Conservation (phyloP, 768 basidiomycete genomes). For the Tricholoma hemisulphureum region DNA sequence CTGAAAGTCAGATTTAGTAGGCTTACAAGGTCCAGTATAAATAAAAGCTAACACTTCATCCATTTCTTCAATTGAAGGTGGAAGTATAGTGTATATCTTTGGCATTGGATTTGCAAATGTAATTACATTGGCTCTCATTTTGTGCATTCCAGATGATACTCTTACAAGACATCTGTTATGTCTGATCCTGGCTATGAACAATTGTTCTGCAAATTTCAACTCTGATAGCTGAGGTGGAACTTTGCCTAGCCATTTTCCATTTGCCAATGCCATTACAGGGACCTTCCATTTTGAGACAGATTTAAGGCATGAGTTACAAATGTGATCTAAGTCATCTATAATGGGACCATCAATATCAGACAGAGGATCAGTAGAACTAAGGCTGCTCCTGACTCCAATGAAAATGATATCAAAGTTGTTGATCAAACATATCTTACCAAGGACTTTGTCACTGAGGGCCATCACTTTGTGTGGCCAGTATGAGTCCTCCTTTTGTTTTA, state of each 20-base stretch:
- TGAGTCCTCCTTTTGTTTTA: too few relatives aligned
- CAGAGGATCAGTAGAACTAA: background rate
- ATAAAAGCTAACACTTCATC: conserved; percentile 24
- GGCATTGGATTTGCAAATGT: conserved; percentile 27
- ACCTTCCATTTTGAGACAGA: background rate
- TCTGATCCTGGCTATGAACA: background rate
- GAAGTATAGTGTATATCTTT: conserved; percentile 25
- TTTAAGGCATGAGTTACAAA: background rate
- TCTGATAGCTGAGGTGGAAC: background rate
- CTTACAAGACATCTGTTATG: conserved; percentile 22
- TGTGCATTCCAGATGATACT: conserved; percentile 22
- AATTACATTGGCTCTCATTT: conserved; percentile 35
- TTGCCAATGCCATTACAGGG: background rate
- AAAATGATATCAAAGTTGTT: background rate
- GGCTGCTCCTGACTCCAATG: background rate
- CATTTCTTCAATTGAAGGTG: conserved; percentile 23
- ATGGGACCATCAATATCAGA: background rate
- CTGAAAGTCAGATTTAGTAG: conserved; percentile 24
- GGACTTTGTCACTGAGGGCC: too few relatives aligned
- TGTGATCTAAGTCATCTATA: background rate
- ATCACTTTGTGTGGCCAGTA: too few relatives aligned
- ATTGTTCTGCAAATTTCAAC: background rate
- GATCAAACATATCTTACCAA: too few relatives aligned
- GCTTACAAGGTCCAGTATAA: conserved; percentile 27
- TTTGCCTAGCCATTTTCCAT: conserved; percentile 1